Evolutionary conservation across 306 rosid species (phyloP), one percentile per base, ranked within the genome.

Genomic region (Trifolium dubium): DNA sequence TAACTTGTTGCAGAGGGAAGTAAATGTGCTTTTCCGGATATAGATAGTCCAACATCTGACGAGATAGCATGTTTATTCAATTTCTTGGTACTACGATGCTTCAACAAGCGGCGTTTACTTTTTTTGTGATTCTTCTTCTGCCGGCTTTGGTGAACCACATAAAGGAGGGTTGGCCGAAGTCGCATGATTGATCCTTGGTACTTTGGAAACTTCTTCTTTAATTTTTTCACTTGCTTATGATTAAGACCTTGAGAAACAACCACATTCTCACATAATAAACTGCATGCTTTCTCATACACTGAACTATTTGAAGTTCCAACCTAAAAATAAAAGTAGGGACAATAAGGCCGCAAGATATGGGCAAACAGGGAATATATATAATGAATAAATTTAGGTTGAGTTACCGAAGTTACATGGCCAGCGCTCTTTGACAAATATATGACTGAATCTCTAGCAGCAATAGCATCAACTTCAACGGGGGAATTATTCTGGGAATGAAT

Each of bases 31-130:
- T 76, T 80, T 44, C 81, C 87, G 50, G 84, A 61, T 28, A 85
- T 90, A 71, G 91, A 89, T 60, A 92, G 92, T 66, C 80, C 88
- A 47, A 47, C n/a, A 70, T 84, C 90, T 44, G 90, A 82, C 56
- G 79, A 71, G 15, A 49, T 28, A 73, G 76, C 49, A 66, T 56
- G 53, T 47, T 58, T 81, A 44, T 77, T 76, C 72, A 77, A 15
- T 54, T 76, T 77, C 47, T 53, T 83, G 64, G 79, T 87, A 8
- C 44, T 44, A 32, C 40, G 72, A 67, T 14, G 68, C 74, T 77
- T 86, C 63, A 44, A 35, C 65, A 19, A 12, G 10, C 0, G 74
- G 64, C 35, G 39, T 53, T 80, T 89, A 46, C 77, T 66, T 81
- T 85, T 92, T 83, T 84, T 92, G 67, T 69, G 89, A 63, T 80